These are phyloP conservation scores for Colletotrichum spinosum DNA, from an alignment of 2,329 filamentous ascomycete species.

Conservation along the genomic window DNA sequence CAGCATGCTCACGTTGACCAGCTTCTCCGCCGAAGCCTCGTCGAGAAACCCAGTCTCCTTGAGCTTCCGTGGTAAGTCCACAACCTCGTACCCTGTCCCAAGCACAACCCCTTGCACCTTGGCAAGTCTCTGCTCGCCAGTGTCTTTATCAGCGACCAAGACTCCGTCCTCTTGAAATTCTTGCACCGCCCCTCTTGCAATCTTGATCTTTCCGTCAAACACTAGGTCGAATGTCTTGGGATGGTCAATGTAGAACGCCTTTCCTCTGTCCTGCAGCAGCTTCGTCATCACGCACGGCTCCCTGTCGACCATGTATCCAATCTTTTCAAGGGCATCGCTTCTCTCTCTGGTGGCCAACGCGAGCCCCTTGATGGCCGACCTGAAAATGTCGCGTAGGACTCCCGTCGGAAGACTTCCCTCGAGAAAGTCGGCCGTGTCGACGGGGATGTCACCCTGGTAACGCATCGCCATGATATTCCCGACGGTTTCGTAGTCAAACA, in stretches of 20 bases:
- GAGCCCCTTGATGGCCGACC: constrained; percentile 53
- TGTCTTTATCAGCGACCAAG: constrained; percentile 43
- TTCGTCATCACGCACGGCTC: constrained; percentile 3
- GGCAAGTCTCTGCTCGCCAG: constrained; percentile 37
- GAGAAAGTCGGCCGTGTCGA: constrained; percentile 62
- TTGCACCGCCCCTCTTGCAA: constrained; percentile 44
- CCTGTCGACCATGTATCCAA: constrained; percentile 51
- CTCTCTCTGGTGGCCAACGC: constrained; percentile 52
- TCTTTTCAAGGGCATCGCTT: constrained; percentile 56
- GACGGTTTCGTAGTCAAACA: constrained; percentile 54
- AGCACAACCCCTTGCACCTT: constrained; percentile 55
- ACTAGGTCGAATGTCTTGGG: constrained; percentile 47
- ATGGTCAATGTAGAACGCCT: constrained; percentile 52
- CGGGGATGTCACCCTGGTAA: constrained; percentile 52
- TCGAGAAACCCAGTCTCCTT: constrained; percentile 23
- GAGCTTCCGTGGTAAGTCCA: constrained; percentile 46
- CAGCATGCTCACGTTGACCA: constrained; percentile 8
- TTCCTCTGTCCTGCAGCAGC: constrained; percentile 13
- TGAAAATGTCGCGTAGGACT: constrained; percentile 57
- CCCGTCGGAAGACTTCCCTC: constrained; percentile 58
- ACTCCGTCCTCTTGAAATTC: constrained; percentile 44
- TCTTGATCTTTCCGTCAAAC: constrained; percentile 53
- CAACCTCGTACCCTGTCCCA: constrained; percentile 56
- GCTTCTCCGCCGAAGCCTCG: constrained; percentile 8
- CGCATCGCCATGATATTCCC: constrained; percentile 53